Conservation (phyloP, 352 stramenopile genomes). For the Pythium aristosporum region DNA sequence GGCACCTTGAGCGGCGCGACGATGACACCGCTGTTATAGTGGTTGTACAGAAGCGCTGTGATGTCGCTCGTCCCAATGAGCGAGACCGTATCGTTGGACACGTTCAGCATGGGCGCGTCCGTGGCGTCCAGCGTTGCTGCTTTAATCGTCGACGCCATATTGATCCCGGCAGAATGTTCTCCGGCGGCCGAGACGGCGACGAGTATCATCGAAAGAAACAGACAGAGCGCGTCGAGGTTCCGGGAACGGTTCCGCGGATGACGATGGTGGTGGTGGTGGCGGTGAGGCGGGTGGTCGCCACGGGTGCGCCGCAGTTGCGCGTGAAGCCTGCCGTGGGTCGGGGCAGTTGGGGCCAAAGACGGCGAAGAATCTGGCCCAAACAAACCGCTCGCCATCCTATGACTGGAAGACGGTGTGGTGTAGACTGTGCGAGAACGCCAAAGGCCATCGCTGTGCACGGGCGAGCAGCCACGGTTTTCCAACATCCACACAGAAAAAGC, state of each 20-base stretch:
- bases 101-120: constrained; percentile 6
- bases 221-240: background rate
- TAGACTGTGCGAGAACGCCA: constrained; percentile 8
- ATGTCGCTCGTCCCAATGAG: constrained; percentile 24
- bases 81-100: constrained; percentile 17
- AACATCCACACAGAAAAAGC: constrained; percentile 14
- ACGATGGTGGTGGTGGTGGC: background rate
- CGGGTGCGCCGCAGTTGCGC: background rate
- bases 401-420: constrained; percentile 7
- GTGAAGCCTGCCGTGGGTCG: background rate
- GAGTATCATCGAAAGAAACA: constrained; percentile 15
- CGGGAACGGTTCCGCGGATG: too few relatives aligned
- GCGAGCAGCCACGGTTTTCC: constrained; percentile 6
- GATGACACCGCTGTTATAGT: constrained; percentile 29
- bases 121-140: background rate
- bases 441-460: background rate
- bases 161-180: background rate
- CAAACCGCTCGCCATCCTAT: constrained; percentile 15
- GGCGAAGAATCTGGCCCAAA: constrained; percentile 5
- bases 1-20: constrained; percentile 22
- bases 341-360: background rate
- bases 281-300: background rate
- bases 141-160: background rate
- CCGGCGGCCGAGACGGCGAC: constrained; percentile 4
- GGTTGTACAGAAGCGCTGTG: constrained; percentile 23